Conservation (phyloP, 257 asterid genomes). For the Solanum pinnatisectum region DNA sequence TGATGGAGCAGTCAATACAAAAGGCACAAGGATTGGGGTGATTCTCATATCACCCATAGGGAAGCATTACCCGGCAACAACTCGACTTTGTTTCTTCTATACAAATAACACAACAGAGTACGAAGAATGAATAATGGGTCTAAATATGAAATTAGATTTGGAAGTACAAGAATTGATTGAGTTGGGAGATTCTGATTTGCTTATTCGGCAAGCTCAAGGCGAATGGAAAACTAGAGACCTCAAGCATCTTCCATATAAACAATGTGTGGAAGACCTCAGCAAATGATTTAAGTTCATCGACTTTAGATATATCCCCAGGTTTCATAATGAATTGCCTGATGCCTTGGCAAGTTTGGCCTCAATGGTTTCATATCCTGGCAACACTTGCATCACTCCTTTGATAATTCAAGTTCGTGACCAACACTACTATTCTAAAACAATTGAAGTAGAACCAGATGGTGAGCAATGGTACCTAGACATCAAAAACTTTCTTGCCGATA, state of each 20-base stretch:
- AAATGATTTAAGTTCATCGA: background rate
- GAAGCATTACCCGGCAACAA: background rate
- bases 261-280: background rate
- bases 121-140: background rate
- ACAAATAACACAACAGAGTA: background rate
- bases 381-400: background rate
- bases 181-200: background rate
- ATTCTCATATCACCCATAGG: background rate
- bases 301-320: background rate
- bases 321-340: too few species aligned
- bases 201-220: too few species aligned
- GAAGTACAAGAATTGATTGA: background rate
- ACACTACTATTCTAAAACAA: too few species aligned
- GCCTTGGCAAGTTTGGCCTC: background rate
- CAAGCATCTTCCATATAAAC: too few species aligned
- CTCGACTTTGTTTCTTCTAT: background rate
- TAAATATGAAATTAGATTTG: background rate
- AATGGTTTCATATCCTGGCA: background rate
- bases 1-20: too few species aligned
- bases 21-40: background rate
- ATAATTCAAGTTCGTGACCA: background rate
- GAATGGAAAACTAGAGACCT: background rate
- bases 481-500: background rate
- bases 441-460: background rate
- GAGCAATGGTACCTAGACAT: too few species aligned